Conservation (phyloP, 768 basidiomycete genomes). For the Crepidotus variabilis region DNA sequence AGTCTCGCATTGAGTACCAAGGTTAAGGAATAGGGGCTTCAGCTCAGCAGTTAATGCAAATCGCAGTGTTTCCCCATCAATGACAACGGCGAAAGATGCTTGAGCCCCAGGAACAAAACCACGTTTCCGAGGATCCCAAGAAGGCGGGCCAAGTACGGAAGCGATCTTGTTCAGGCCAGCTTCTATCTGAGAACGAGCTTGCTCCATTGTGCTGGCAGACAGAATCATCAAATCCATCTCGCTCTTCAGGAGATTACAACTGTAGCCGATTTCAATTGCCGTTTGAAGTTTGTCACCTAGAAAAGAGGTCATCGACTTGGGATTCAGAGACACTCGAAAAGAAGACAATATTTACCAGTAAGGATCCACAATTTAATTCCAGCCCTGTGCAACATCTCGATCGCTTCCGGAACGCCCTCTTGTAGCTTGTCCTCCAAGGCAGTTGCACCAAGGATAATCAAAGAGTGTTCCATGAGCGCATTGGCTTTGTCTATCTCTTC, state of each 20-base stretch:
- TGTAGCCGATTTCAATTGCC: constrained; percentile 97
- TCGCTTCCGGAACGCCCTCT: constrained; percentile 94
- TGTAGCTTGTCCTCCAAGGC: constrained; percentile 97
- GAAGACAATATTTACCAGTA: constrained; percentile 59
- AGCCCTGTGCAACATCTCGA: constrained; percentile 84
- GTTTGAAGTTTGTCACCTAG: constrained; percentile 95
- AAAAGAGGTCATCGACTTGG: not conserved
- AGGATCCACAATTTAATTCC: constrained; percentile 99
- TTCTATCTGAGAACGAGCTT: constrained; percentile 83
- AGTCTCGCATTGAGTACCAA: constrained; percentile 95
- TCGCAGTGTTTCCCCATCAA: constrained; percentile 90
- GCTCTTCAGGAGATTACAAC: constrained; percentile 89
- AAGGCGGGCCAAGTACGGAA: constrained; percentile 75
- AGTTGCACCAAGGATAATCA: constrained; percentile 89
- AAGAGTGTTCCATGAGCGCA: constrained; percentile 75
- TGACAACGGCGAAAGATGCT: constrained; percentile 88
- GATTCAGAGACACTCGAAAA: constrained; percentile 1
- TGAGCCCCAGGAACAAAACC: constrained; percentile 65
- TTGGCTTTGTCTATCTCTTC: constrained; percentile 90
- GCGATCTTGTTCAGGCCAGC: constrained; percentile 93
- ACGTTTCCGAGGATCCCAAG: constrained; percentile 53
- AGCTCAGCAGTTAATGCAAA: constrained; percentile 75
- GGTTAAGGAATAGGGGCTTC: constrained; percentile 83
- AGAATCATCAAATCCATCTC: constrained; percentile 98
- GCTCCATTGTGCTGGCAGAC: constrained; percentile 74